Evolutionary conservation across 805 yeast genomes (phyloP).

Genomic region (Nakazawaea populi): DNA sequence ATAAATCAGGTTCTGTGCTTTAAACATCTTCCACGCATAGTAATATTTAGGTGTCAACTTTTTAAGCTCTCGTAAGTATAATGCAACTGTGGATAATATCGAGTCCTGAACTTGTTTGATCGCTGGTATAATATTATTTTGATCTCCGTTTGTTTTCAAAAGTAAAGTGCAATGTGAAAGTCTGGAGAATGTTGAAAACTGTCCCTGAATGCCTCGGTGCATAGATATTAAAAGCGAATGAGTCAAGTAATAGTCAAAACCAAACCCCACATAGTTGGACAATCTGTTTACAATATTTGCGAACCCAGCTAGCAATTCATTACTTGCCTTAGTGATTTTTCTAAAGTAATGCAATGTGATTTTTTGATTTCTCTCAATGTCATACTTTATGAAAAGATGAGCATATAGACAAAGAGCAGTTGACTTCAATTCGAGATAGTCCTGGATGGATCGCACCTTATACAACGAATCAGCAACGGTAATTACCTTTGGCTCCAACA

Average conservation of each 20-base stretch:
- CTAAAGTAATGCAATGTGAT: background rate
- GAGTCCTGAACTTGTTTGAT: constrained; percentile 12
- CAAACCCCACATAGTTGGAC: constrained; percentile 25
- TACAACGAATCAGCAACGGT: constrained; percentile 14
- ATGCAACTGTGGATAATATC: constrained; percentile 24
- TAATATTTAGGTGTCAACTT: constrained; percentile 10
- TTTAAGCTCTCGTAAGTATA: constrained; percentile 12
- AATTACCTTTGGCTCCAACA: constrained; percentile 15
- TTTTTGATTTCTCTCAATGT: background rate
- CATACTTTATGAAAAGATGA: constrained; percentile 5
- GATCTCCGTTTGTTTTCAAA: constrained; percentile 1
- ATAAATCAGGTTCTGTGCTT: constrained; percentile 11
- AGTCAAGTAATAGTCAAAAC: constrained; percentile 32
- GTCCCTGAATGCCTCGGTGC: constrained; percentile 10
- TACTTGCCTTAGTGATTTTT: background rate
- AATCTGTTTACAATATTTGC: constrained; percentile 18
- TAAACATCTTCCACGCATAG: constrained; percentile 11
- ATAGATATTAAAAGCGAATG: constrained; percentile 14
- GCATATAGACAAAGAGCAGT: constrained; percentile 1
- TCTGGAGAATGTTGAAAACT: constrained; percentile 16
- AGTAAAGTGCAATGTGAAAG: constrained; percentile 23
- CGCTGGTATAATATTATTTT: background rate
- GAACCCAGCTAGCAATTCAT: background rate
- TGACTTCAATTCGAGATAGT: background rate
- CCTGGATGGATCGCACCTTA: constrained; percentile 1